Base-by-base conservation (phyloP, 2,329 filamentous ascomycete genomes). In the Sporothrix curviconia region DNA sequence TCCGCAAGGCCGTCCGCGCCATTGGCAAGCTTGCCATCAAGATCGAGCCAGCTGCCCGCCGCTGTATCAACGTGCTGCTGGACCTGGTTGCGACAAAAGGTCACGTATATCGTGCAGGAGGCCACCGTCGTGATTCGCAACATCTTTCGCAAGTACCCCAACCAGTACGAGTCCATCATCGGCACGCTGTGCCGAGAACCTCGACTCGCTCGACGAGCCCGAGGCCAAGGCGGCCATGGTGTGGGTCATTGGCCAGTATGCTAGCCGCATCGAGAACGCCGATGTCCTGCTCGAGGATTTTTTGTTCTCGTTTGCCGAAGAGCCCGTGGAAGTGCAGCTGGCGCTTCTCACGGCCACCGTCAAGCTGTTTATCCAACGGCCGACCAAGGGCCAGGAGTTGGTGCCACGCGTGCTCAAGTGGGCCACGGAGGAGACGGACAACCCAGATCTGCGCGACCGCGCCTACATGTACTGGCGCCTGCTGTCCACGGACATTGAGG, bases 401-500 rank as follows among this genome's bases (percentile, higher is more conserved):
- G 92, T 99, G 0, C 94, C 92, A 1, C 91, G 91, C 67, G 92
- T 97, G 2, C 78, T 99, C 52, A 97, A 97, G 72, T 97, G 94
- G 92, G 95, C 94, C 4, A 99, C 94, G 0, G 94, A 97, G 71
- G 94, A 97, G 71, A 97, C 92, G n/a, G 94, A 99, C 69, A 96
- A 99, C 71, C 94, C 94, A 0, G 94, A 99, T 72, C 82, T 99
- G 28, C 86, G 94, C 62, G 94, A 99, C 70, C 81, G 94, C 66
- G 94, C 94, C 0, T 99, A 96, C 76, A 97, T 99, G 92, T 99
- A 99, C 77, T 99, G 94, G 94, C 89, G 94, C 4, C 80, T 99
- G 14, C 80, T 99, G 1, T 96, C 91, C 1, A 95, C 91, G 0
- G 92, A 96, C 69, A 92, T 95, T 64, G 85, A 86, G 51, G 84